Evolutionary conservation across 139 green algal species (phyloP).

Genomic region (Raphidocelis subcapitata): DNA sequence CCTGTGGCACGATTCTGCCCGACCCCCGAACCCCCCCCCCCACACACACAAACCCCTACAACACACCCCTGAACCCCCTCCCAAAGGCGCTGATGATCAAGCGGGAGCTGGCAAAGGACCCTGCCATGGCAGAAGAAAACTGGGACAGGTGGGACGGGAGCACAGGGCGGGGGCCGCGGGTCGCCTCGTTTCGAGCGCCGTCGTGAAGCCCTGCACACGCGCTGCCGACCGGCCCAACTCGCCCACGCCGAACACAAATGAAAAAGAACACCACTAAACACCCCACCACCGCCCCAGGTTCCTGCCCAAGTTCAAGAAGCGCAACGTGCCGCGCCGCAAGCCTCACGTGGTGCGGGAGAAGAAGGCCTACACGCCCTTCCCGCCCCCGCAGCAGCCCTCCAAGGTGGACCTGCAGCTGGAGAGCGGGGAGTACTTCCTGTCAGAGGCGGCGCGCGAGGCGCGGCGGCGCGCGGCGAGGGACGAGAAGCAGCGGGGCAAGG

Average conservation of each 20-base stretch:
- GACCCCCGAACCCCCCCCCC: no score
- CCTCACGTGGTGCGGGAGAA: slow-evolving; percentile 53
- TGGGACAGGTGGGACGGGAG: slow-evolving; percentile 76
- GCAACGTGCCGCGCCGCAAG: slow-evolving; percentile 95
- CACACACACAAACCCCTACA: no score
- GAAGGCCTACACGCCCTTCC: slow-evolving; percentile 96
- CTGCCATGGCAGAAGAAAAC: slow-evolving; percentile 81
- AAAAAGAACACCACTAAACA: neutral
- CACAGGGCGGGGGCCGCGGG: no score
- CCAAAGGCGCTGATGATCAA: slow-evolving; percentile 99
- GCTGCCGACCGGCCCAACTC: no score
- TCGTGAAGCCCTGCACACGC: no score
- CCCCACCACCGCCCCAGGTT: slow-evolving; percentile 62
- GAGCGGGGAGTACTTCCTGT: slow-evolving; percentile 97
- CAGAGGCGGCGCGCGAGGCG: slow-evolving; percentile 42
- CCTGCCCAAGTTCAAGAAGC: slow-evolving; percentile 99
- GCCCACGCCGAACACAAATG: no score
- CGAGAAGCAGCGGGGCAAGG: slow-evolving; percentile 33
- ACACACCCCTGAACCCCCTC: no score
- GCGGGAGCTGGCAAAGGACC: slow-evolving; percentile 95
- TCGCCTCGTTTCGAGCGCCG: no score
- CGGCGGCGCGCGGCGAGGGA: slow-evolving; percentile 51
- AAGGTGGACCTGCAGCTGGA: slow-evolving; percentile 93
- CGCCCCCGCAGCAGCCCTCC: slow-evolving; percentile 85
- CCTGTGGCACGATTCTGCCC: no score